Evolutionary conservation across 345 rosid genomes (phyloP).

Genomic region (Syzygium jambos): DNA sequence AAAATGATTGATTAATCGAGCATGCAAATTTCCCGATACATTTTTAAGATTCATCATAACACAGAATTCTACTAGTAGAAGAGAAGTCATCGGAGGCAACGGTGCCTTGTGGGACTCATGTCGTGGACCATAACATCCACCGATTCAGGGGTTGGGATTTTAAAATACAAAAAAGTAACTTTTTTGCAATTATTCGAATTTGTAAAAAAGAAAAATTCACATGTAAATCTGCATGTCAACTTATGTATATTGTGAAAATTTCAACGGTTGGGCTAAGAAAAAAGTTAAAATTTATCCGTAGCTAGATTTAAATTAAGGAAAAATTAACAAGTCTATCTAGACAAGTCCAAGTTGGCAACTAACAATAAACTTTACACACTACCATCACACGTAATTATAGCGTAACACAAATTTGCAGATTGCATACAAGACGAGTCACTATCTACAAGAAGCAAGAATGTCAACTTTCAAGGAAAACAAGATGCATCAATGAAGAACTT

Average conservation of each 20-base stretch:
- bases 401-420: background rate
- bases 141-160: background rate
- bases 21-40: background rate
- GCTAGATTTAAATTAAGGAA: background rate
- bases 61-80: too few relatives aligned
- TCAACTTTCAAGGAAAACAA: background rate
- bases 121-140: too few relatives aligned
- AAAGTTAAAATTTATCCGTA: background rate
- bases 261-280: background rate
- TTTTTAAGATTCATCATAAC: background rate
- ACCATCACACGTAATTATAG: background rate
- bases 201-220: background rate
- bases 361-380: background rate
- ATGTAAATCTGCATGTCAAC: background rate
- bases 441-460: background rate
- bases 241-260: background rate
- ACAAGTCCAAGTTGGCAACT: background rate
- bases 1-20: background rate
- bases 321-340: background rate
- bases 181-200: background rate
- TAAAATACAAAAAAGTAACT: background rate
- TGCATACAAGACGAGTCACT: background rate
- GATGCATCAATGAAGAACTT: background rate
- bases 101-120: too few relatives aligned
- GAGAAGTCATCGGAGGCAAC: too few relatives aligned